Conservation (phyloP, 345 rosid genomes). For the Acer negundo region DNA sequence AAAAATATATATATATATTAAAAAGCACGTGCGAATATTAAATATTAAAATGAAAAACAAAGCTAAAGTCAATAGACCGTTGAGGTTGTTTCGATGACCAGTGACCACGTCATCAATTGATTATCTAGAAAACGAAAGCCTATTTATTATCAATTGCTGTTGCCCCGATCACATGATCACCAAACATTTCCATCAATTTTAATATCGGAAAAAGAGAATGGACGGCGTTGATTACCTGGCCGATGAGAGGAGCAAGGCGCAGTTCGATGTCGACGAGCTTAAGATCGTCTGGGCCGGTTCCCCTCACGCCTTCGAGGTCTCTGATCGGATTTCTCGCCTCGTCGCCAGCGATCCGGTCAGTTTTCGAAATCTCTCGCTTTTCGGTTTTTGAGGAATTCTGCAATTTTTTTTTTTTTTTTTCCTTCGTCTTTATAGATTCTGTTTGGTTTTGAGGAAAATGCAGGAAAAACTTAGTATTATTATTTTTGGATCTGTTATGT, state of each 20-base stretch:
- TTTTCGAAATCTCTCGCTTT: background rate
- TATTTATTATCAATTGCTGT: no score
- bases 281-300: constrained; percentile 99
- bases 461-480: background rate
- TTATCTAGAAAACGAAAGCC: no score
- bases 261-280: constrained; percentile 86
- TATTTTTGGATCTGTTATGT: background rate
- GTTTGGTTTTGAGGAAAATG: background rate
- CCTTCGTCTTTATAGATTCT: background rate
- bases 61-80: no score
- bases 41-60: no score
- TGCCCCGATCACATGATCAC: no score
- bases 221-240: constrained; percentile 57
- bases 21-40: no score
- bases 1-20: no score
- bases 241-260: constrained; percentile 73
- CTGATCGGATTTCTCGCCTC: constrained; percentile 86
- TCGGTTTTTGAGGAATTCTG: no score
- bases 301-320: constrained; percentile 66
- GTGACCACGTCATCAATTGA: no score
- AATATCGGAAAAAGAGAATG: background rate
- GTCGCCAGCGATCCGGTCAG: constrained; percentile 92
- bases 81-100: no score
- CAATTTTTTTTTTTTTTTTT: no score
- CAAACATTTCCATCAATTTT: no score